phyloP scores from a whole-genome alignment of 805 yeast genomes.

The Debaryomyces prosopidis region DNA sequence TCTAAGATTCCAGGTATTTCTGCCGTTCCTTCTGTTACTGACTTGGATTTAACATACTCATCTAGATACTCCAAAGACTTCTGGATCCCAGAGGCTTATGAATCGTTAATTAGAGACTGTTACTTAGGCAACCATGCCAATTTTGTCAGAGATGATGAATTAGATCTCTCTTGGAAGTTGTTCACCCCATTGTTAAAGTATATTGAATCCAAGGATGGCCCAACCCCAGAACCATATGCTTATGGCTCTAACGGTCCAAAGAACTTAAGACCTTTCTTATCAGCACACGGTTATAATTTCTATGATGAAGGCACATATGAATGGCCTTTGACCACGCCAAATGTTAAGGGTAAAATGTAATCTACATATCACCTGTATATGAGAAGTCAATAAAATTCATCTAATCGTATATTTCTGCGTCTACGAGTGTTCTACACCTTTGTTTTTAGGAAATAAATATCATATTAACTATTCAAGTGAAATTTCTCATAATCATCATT shows the following conservation, averaged over 20 bases:
- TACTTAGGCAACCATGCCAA: conserved; percentile 92
- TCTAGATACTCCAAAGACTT: conserved; percentile 75
- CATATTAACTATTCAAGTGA: background rate
- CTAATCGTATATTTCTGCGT: too few relatives aligned
- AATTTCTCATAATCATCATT: conserved; percentile 3
- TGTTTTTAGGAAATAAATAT: too few relatives aligned
- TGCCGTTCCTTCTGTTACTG: conserved; percentile 79
- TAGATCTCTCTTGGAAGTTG: conserved; percentile 88
- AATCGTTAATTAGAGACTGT: conserved; percentile 90
- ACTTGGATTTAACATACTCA: conserved; percentile 84
- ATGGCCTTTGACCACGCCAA: conserved; percentile 82
- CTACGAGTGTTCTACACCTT: too few relatives aligned
- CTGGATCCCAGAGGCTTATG: conserved; percentile 98
- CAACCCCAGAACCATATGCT: conserved; percentile 67
- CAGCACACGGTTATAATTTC: conserved; percentile 71
- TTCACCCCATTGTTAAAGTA: conserved; percentile 88
- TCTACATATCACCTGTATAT: background rate
- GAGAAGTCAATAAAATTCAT: too few relatives aligned
- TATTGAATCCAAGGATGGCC: conserved; percentile 71
- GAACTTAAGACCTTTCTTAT: conserved; percentile 59
- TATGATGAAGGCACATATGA: conserved; percentile 66
- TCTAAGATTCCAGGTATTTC: conserved; percentile 92
- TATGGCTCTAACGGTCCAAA: conserved; percentile 93
- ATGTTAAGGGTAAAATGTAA: conserved; percentile 31
- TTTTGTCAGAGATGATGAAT: conserved; percentile 96